A percentile compares a stretch with the other conserved stretches of the same genome.
Conservation (phyloP, 2,329 filamentous ascomycete species). For the Arthroderma uncinatum region DNA sequence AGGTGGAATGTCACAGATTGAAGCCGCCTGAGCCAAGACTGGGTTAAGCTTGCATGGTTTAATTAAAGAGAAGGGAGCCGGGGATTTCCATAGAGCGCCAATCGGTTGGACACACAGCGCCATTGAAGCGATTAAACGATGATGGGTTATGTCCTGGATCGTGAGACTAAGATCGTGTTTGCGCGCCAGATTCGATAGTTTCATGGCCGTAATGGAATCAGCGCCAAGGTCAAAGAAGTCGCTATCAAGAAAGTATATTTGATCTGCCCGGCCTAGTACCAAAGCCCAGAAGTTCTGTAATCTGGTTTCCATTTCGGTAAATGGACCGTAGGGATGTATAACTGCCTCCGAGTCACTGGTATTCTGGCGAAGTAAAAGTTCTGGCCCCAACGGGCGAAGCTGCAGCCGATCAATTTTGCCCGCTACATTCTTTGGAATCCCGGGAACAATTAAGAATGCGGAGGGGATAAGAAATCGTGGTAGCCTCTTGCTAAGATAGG, state of each 20-base stretch:
- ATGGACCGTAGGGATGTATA: no score
- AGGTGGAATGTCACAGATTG: no score
- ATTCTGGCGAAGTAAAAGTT: not conserved
- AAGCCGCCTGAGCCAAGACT: no score
- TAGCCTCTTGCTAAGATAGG: not conserved
- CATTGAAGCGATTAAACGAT: no score
- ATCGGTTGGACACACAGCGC: no score
- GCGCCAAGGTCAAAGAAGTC: conserved; percentile 20
- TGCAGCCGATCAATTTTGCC: conserved; percentile 24
- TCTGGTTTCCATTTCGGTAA: no score
- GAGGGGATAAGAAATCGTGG: conserved; percentile 4
- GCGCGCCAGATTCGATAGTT: not conserved
- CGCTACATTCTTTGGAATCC: conserved; percentile 16
- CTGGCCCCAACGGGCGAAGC: not conserved
- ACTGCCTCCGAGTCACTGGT: no score
- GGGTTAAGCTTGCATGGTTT: no score
- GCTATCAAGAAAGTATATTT: not conserved
- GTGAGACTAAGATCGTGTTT: not conserved
- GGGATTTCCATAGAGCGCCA: no score
- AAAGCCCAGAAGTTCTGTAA: not conserved
- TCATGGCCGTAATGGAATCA: conserved; percentile 32
- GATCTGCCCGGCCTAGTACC: not conserved
- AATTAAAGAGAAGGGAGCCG: no score
- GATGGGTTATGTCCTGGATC: conserved; percentile 3
- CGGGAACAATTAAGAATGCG: not conserved